Base-by-base conservation (phyloP, 2,329 filamentous ascomycete species). In the Ciborinia camelliae region DNA sequence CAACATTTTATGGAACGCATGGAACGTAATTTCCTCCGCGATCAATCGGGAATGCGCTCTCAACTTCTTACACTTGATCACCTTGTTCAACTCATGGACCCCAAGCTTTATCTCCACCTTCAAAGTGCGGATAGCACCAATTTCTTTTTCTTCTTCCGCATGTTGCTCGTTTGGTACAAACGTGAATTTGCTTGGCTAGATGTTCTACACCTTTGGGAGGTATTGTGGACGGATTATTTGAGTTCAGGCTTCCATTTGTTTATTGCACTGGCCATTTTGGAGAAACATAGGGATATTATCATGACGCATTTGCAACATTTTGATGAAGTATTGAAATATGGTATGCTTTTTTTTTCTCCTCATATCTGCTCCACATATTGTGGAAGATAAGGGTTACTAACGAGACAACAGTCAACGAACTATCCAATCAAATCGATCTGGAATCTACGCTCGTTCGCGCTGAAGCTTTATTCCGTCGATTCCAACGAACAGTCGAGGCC, bases 111-210 rank as follows among this genome's bases (percentile, higher is more conserved):
- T 77, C 82, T 90, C 2, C 95, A 99, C 72, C 85, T 99, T 0
- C 87, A 96, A 76, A 88, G 85, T 20, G 91, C 93, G 26, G 96
- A 99, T 73, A 96, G 90, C 73, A 99, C 95, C 30, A 99, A 99
- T 76, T 99, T 99, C 78, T 99, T 99, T 79, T 99, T 99, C 81
- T 98, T 99, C 81, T 99, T 98, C 85, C 90, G 95, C 66, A 98
- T 98, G 95, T 82, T 99, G 41, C 82, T 99, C 1, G 95, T 99
- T 12, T 99, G 95, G 95, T 99, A 95, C 78, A 99, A 99, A 81
- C 89, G 95, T 55, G 95, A 99, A 77, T 99, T 99, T 72, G 84
- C 87, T 70, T 99, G 94, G 91, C 76, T 84, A 55, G 92, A 98
- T 73, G 86, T 97, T 14, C 80, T 98, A 41, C 85, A 90, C 23